These are phyloP conservation scores for Leccinum truebloodii DNA, from an alignment of 768 basidiomycete species.

Conservation along the genomic window DNA sequence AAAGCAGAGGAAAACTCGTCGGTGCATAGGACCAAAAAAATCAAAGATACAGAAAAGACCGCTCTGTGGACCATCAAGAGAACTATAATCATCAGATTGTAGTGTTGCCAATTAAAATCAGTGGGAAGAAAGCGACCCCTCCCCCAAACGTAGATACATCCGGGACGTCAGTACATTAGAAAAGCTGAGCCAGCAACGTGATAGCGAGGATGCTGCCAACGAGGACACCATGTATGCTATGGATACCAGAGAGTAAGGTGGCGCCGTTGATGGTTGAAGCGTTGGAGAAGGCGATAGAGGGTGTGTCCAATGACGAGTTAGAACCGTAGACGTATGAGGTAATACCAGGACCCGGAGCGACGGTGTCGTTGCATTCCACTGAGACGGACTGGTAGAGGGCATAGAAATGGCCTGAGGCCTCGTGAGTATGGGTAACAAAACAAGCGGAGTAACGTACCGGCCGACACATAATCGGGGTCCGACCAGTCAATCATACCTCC, in stretches of 20 bases:
- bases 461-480: slow-evolving; percentile 72
- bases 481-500: slow-evolving; percentile 84
- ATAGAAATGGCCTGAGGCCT: slow-evolving; percentile 62
- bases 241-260: slow-evolving; percentile 6
- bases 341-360: slow-evolving; percentile 42
- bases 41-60: slow-evolving; percentile 1
- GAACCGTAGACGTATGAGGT: slow-evolving; percentile 66
- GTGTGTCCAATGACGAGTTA: slow-evolving; percentile 54
- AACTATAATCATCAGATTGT: neutral
- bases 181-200: slow-evolving; percentile 19
- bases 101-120: slow-evolving; percentile 1
- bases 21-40: neutral
- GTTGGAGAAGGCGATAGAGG: slow-evolving; percentile 60
- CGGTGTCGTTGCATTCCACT: slow-evolving; percentile 61
- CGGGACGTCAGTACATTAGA: slow-evolving; percentile 16
- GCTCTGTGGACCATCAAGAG: neutral
- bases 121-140: neutral
- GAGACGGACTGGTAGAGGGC: slow-evolving; percentile 60
- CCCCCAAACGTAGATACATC: neutral
- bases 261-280: slow-evolving; percentile 51
- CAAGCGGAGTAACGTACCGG: slow-evolving; percentile 40
- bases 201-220: slow-evolving; percentile 14
- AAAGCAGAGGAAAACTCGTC: neutral
- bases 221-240: slow-evolving; percentile 15
- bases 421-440: neutral